Percentiles rank a stretch among this genome's conserved stretches.
phyloP scores from a whole-genome alignment of 2,329 filamentous ascomycete species.

The Aspergillus calidoustus region DNA sequence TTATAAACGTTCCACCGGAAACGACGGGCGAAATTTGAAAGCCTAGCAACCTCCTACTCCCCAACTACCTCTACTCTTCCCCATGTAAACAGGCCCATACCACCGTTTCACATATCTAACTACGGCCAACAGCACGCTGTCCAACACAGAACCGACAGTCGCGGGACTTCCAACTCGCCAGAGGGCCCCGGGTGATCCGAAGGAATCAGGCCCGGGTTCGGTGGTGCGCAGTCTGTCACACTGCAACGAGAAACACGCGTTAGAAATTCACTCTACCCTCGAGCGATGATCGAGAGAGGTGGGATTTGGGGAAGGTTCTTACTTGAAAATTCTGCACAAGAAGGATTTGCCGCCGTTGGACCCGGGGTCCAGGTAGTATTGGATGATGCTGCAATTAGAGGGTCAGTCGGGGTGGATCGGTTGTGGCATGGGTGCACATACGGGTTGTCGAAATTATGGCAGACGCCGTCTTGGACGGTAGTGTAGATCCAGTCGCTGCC shows the following conservation, averaged over 20 bases:
- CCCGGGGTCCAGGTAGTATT: neutral
- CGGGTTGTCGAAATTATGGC: neutral
- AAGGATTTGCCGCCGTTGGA: neutral
- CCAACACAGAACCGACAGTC: neutral
- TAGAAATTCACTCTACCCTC: neutral
- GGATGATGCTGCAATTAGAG: neutral
- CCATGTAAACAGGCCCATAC: no score
- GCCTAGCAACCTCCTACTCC: no score
- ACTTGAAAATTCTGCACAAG: neutral
- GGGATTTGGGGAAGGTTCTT: neutral
- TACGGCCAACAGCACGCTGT: neutral
- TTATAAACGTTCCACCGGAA: no score
- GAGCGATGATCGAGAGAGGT: neutral
- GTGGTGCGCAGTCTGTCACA: neutral
- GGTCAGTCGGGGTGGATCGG: neutral
- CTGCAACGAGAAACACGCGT: neutral
- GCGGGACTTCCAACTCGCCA: neutral
- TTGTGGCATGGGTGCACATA: neutral
- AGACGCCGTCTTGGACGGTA: neutral
- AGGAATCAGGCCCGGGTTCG: neutral
- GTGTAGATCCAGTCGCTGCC: neutral
- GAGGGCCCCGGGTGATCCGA: neutral
- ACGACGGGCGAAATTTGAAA: no score
- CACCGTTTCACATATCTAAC: no score
- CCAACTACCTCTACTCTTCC: no score